Base-by-base conservation (phyloP, 1,284 basidiomycete genomes). In the Lentinus polychrous region DNA sequence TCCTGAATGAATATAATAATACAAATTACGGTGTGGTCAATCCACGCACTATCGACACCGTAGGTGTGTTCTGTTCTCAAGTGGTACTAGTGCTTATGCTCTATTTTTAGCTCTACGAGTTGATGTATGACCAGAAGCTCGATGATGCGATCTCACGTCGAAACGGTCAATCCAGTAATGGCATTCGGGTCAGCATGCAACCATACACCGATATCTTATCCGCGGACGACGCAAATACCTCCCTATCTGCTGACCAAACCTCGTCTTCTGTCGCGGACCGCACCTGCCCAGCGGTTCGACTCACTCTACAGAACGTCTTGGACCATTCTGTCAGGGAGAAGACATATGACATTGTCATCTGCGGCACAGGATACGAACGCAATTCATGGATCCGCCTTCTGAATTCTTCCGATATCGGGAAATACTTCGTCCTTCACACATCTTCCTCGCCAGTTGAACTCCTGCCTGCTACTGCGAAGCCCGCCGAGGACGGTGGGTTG, bases 1-100 rank as follows among this genome's bases (percentile, higher is more conserved):
- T 70, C 18, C 59, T 73, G 2, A 59, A 61, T 24, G 79, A 81
- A 51, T 78, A 78, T 50, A 68, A 69, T 51, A 61, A 63, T 34
- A 79, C 79, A 8, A 81, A 81, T 57, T 81, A 81, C 55, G 72
- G 76, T 11, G 76, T 79, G 24, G 73, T 81, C 14, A 80, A 76
- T 53, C 71, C 73, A 37, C 58, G 66, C 24, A 74, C 72, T 14
- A 62, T 75, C 22, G 69, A 73, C 46, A 52, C 57, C 38, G 76
- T 76, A 54, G 54, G 69, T 55, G n/a, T 2, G 12, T 18, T 17
- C 47, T 22, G 38, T 31, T 47, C 36, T 49, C 33, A 45, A 31
- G 3, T 41, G 24, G 1, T 12, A 22, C 42, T 48, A 22, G 7
- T 17, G 5, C 7, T 35, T 17, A 31, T 24, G 15, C 4, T 39